Evolutionary conservation across 2,329 filamentous ascomycete species (phyloP).

Genomic region (Fusarium chaquense): DNA sequence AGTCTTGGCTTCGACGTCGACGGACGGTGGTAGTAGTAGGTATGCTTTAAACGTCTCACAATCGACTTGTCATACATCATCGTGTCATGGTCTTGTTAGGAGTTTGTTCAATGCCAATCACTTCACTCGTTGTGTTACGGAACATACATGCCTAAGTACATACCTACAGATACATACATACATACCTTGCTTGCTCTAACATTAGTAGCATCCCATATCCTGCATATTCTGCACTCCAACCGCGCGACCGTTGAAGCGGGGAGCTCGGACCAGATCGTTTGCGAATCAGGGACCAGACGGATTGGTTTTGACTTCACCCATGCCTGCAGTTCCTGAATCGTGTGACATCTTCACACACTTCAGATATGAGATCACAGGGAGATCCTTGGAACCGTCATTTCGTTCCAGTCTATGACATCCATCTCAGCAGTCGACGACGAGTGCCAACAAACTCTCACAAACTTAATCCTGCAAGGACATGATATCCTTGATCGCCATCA

Average conservation of each 20-base stretch:
- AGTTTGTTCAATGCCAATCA: constrained; percentile 22
- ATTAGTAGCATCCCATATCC: constrained; percentile 4
- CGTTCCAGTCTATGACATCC: constrained; percentile 1
- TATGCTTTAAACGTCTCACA: constrained; percentile 37
- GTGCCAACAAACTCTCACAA: constrained; percentile 15
- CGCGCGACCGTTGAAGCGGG: constrained; percentile 38
- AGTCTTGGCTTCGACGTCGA: constrained; percentile 8
- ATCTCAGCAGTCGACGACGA: background rate
- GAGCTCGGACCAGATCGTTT: constrained; percentile 31
- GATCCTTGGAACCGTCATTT: constrained; percentile 11
- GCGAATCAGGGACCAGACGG: constrained; percentile 36
- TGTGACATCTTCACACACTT: constrained; percentile 22
- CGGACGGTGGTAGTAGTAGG: background rate
- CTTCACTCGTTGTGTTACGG: constrained; percentile 20
- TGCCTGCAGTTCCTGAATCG: constrained; percentile 41
- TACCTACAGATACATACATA: background rate
- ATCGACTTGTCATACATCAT: constrained; percentile 47
- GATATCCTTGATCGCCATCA: constrained; percentile 36
- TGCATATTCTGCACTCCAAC: constrained; percentile 16
- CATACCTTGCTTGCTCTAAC: constrained; percentile 24
- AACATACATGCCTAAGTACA: constrained; percentile 19
- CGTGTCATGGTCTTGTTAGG: constrained; percentile 22
- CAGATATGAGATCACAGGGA: constrained; percentile 19
- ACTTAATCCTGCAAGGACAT: constrained; percentile 26
- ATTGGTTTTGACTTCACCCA: constrained; percentile 37